Conservation (phyloP, 495 filamentous ascomycete species). For the Annulohypoxylon moriforme region DNA sequence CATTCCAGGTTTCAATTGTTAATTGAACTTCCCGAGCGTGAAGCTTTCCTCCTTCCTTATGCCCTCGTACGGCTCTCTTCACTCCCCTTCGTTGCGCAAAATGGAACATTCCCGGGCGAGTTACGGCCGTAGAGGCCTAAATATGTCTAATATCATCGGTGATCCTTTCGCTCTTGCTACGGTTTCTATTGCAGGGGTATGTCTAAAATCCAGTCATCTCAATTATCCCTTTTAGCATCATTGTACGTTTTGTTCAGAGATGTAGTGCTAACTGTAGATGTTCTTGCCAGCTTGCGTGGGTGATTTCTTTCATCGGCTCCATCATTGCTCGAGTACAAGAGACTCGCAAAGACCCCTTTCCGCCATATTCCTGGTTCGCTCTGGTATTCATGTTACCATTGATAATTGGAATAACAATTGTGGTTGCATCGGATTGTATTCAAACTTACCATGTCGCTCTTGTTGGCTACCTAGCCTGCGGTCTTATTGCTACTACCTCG, state of each 20-base stretch:
- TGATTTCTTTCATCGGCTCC: slow-evolving; percentile 88
- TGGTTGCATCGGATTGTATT: slow-evolving; percentile 82
- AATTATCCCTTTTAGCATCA: not conserved
- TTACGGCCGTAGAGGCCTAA: slow-evolving; percentile 71
- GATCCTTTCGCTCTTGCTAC: slow-evolving; percentile 97
- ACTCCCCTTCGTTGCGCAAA: slow-evolving; percentile 82
- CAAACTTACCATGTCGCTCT: slow-evolving; percentile 93
- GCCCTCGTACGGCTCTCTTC: slow-evolving; percentile 78
- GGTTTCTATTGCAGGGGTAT: slow-evolving; percentile 88
- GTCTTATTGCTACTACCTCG: slow-evolving; percentile 83
- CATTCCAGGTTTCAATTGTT: slow-evolving; percentile 33
- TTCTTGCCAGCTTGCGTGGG: slow-evolving; percentile 81
- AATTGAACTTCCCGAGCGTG: slow-evolving; percentile 20
- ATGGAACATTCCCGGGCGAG: slow-evolving; percentile 74
- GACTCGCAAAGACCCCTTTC: slow-evolving; percentile 60
- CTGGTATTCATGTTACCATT: slow-evolving; percentile 84
- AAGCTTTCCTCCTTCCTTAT: slow-evolving; percentile 60
- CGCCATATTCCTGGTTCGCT: slow-evolving; percentile 91
- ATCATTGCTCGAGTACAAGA: slow-evolving; percentile 72
- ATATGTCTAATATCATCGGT: slow-evolving; percentile 87
- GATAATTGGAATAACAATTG: slow-evolving; percentile 80
- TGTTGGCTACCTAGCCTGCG: slow-evolving; percentile 85
- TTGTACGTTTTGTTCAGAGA: not conserved
- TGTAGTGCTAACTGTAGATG: slow-evolving; percentile 36
- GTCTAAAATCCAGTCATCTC: slow-evolving; percentile 48